Evolutionary conservation across 345 rosid species (phyloP).

Genomic region (Gossypium arboreum): DNA sequence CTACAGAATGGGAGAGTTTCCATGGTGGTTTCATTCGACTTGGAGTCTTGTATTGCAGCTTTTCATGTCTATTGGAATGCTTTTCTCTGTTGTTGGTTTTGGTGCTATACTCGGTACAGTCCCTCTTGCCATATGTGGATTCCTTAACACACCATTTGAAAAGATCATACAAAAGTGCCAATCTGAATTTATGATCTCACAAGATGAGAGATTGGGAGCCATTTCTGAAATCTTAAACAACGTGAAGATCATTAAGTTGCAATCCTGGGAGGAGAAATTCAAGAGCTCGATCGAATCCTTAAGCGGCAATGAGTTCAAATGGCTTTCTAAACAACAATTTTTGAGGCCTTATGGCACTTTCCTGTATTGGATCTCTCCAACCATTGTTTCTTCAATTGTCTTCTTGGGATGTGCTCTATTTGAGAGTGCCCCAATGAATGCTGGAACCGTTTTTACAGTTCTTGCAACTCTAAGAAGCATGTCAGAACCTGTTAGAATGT

Average conservation of each 20-base stretch:
- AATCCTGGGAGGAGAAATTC: constrained; percentile 79
- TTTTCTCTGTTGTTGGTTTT: constrained; percentile 52
- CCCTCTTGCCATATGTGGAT: constrained; percentile 43
- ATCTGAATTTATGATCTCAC: constrained; percentile 58
- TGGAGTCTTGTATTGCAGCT: constrained; percentile 56
- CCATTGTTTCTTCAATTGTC: constrained; percentile 54
- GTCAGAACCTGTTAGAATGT: constrained; percentile 59
- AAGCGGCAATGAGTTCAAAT: constrained; percentile 59
- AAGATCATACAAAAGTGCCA: constrained; percentile 58
- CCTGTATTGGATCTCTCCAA: constrained; percentile 73
- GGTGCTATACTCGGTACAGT: constrained; percentile 57
- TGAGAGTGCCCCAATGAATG: constrained; percentile 57
- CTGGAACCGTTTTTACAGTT: constrained; percentile 69
- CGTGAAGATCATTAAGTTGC: constrained; percentile 77
- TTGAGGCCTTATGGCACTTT: constrained; percentile 45
- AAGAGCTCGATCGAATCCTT: constrained; percentile 45
- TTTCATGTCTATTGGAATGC: constrained; percentile 43
- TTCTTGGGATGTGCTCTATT: constrained; percentile 58
- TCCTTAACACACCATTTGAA: constrained; percentile 57
- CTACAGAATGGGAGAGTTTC: constrained; percentile 70
- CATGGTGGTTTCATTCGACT: constrained; percentile 67
- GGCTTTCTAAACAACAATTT: constrained; percentile 49
- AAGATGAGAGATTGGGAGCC: constrained; percentile 59
- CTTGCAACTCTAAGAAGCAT: constrained; percentile 63
- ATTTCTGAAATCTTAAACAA: constrained; percentile 64